Conservation (phyloP, 768 basidiomycete genomes). For the Lactarius hatsudake region DNA sequence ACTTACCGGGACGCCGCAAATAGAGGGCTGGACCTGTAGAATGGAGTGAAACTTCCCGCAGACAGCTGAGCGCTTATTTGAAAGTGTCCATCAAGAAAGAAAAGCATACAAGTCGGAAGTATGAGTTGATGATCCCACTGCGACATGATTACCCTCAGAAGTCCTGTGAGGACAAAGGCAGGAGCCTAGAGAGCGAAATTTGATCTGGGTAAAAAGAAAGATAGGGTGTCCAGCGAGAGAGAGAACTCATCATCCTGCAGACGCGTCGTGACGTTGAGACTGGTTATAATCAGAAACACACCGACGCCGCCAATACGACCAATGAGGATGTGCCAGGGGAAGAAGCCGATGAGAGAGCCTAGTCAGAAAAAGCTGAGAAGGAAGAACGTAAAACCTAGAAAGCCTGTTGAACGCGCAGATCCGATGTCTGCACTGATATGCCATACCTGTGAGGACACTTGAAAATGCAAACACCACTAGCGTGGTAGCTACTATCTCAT, state of each 20-base stretch:
- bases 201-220: conserved; percentile 62
- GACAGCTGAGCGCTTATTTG: too few relatives aligned
- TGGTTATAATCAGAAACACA: conserved; percentile 86
- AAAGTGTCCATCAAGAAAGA: conserved; percentile 23
- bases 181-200: conserved; percentile 76
- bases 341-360: conserved; percentile 88
- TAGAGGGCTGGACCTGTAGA: too few relatives aligned
- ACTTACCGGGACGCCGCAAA: too few relatives aligned
- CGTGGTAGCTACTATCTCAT: conserved; percentile 85
- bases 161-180: conserved; percentile 70
- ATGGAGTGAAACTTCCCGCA: too few relatives aligned
- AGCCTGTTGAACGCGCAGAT: conserved; percentile 7
- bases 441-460: conserved; percentile 77
- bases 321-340: conserved; percentile 95
- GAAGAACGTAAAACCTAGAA: conserved; percentile 72
- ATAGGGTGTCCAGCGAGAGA: conserved; percentile 61
- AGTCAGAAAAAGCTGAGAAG: conserved; percentile 80
- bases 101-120: conserved; percentile 77
- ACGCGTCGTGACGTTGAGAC: conserved; percentile 81
- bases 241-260: conserved; percentile 76
- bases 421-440: background rate
- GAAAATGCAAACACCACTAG: conserved; percentile 86
- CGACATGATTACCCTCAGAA: conserved; percentile 77
- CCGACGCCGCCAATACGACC: conserved; percentile 98
- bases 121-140: conserved; percentile 84